A percentile compares a stretch with the other conserved stretches of the same genome.
Evolutionary conservation across 2,329 filamentous ascomycete genomes (phyloP).

Genomic region (Salinomyces thailandicus): DNA sequence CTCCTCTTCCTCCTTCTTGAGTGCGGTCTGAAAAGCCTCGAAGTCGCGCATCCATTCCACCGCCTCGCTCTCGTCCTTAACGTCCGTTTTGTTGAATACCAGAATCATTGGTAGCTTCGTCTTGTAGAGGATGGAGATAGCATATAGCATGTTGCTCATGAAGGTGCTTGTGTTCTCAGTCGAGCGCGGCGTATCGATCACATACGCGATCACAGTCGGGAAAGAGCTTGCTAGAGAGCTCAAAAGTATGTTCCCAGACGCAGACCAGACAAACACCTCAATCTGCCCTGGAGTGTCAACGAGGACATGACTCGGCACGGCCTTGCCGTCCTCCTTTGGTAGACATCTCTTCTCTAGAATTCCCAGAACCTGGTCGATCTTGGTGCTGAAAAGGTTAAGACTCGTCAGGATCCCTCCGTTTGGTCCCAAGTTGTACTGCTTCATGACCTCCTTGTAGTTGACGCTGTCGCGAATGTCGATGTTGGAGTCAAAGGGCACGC

Average conservation of each 20-base stretch:
- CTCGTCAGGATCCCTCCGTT: slow-evolving; percentile 96
- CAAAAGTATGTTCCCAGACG: slow-evolving; percentile 84
- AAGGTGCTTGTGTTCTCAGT: slow-evolving; percentile 91
- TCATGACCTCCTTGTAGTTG: slow-evolving; percentile 99
- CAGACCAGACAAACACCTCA: slow-evolving; percentile 97
- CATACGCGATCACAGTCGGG: slow-evolving; percentile 91
- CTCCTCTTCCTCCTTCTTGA: slow-evolving; percentile 65
- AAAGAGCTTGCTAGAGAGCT: slow-evolving; percentile 89
- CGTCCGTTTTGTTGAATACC: slow-evolving; percentile 98
- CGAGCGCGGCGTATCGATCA: slow-evolving; percentile 92
- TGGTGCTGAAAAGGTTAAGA: slow-evolving; percentile 92
- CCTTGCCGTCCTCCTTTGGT: slow-evolving; percentile 24
- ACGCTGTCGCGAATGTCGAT: slow-evolving; percentile 98
- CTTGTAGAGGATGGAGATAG: slow-evolving; percentile 97
- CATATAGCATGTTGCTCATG: slow-evolving; percentile 99
- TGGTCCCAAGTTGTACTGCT: slow-evolving; percentile 92
- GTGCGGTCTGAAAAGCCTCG: slow-evolving; percentile 81
- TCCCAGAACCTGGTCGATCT: slow-evolving; percentile 87
- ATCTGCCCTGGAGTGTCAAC: slow-evolving; percentile 97
- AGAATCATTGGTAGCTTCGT: slow-evolving; percentile 97
- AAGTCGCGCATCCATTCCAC: slow-evolving; percentile 99
- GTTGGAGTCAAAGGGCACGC: slow-evolving; percentile 89
- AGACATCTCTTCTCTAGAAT: slow-evolving; percentile 72
- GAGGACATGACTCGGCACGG: slow-evolving; percentile 66
- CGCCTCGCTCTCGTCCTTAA: slow-evolving; percentile 78